phyloP scores from a whole-genome alignment of 768 basidiomycete species.

The Gloeopeniophorella convolvens region DNA sequence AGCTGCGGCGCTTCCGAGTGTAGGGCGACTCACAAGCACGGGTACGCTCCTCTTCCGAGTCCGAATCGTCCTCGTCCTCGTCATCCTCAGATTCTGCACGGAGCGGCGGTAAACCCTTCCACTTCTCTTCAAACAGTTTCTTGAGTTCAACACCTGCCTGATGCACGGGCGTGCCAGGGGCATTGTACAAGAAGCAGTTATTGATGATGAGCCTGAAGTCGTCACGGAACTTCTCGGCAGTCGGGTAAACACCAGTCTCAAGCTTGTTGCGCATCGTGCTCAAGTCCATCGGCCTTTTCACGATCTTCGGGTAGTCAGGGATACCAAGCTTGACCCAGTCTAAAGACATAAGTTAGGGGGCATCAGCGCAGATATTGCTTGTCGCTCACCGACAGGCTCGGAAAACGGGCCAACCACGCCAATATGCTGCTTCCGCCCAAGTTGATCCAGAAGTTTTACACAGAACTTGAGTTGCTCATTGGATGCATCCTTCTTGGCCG shows the following conservation, averaged over 20 bases:
- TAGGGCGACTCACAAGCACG: constrained; percentile 41
- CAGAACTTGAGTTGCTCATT: constrained; percentile 87
- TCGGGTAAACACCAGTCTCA: constrained; percentile 66
- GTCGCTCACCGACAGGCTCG: constrained; percentile 80
- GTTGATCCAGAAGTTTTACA: constrained; percentile 60
- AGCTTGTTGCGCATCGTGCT: constrained; percentile 84
- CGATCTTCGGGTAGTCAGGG: constrained; percentile 77
- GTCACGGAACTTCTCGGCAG: constrained; percentile 74
- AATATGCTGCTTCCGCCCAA: constrained; percentile 76
- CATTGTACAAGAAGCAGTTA: constrained; percentile 92
- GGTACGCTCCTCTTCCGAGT: constrained; percentile 59
- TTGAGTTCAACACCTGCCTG: constrained; percentile 82
- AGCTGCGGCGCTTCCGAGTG: constrained; percentile 12
- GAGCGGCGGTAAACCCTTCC: constrained; percentile 67
- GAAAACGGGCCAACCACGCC: constrained; percentile 77
- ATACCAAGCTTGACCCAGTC: constrained; percentile 75
- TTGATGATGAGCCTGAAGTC: constrained; percentile 94
- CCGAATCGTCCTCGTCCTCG: constrained; percentile 57
- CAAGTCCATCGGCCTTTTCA: constrained; percentile 96
- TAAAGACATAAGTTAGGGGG: constrained; percentile 27
- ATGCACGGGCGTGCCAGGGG: constrained; percentile 79
- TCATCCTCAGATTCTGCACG: constrained; percentile 48
- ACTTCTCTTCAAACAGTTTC: constrained; percentile 87
- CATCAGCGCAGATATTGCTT: too few species aligned
- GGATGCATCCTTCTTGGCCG: constrained; percentile 55